phyloP scores from a whole-genome alignment of 2,329 filamentous ascomycete species.

The Pyrenophora graminea region DNA sequence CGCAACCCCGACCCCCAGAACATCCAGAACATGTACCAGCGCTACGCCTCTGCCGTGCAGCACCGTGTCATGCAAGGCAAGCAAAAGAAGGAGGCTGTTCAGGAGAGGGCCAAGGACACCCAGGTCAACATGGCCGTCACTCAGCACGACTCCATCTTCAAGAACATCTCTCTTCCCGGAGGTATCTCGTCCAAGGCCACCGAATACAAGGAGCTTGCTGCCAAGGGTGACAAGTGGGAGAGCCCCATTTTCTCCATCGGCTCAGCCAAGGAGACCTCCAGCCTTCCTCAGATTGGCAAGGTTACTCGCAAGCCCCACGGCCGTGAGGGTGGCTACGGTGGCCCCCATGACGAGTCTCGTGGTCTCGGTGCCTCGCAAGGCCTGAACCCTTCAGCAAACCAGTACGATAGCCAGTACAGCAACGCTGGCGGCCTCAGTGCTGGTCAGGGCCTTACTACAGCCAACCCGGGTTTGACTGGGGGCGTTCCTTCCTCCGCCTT shows the following conservation, averaged over 20 bases:
- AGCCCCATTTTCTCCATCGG: constrained; percentile 92
- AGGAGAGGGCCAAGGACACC: constrained; percentile 60
- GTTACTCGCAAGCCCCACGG: constrained; percentile 65
- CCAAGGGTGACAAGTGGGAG: constrained; percentile 91
- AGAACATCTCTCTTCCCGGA: constrained; percentile 79
- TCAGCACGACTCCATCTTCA: constrained; percentile 89
- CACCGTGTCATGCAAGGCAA: constrained; percentile 75
- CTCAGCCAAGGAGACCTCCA: constrained; percentile 69
- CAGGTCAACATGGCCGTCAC: constrained; percentile 84
- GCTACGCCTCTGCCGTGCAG: constrained; percentile 77
- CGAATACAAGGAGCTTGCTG: constrained; percentile 85
- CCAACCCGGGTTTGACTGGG: constrained; percentile 18
- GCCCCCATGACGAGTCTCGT: constrained; percentile 23
- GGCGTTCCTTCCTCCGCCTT: constrained; percentile 3
- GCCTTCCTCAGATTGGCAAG: constrained; percentile 64
- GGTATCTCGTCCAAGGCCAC: constrained; percentile 93
- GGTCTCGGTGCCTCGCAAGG: constrained; percentile 22
- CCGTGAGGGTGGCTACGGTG: constrained; percentile 43
- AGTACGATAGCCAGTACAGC: constrained; percentile 23
- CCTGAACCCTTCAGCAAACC: constrained; percentile 17
- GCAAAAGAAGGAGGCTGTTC: constrained; percentile 69
- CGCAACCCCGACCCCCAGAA: constrained; percentile 69
- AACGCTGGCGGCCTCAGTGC: constrained; percentile 15
- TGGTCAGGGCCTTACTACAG: constrained; percentile 8
- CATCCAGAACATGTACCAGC: constrained; percentile 80